Base-by-base conservation (phyloP, 108 stramenopile genomes). In the Bacterosira constricta region DNA sequence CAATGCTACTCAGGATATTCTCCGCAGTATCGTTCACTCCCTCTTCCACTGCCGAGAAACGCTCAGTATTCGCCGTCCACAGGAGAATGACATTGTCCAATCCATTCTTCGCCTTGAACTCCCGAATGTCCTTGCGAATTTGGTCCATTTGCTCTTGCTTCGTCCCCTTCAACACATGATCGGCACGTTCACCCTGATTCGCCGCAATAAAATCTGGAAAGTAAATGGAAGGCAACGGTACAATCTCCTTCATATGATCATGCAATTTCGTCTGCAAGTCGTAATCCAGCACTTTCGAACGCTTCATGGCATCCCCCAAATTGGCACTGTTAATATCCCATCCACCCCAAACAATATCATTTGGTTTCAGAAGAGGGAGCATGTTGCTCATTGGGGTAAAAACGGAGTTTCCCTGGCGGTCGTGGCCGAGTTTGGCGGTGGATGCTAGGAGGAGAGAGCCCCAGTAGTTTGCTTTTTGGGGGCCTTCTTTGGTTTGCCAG, bases 11-110 rank as follows among this genome's bases (percentile, higher is more conserved):
- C 49, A 98, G 73, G 32, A 99, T 71, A 53, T 93, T 88, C 17
- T 93, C 92, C 5, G 95, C 90, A 6, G 96, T 96, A 76, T 97
- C 97, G 80, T 99, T 97, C 52, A 97, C 83, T 26, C 97, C 98
- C 55, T 88, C 94, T 71, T 91, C 91, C 23, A 99, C 82, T 41
- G 88, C 92, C 11, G 95, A 84, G 62, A 97, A 99, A 27, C 98
- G 94, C 68, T 99, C 98, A 13, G 98, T 99, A 84, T 98, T 99
- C 81, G 98, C 98, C 26, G 98, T 97, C 98, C 98, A 99, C 50
- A 98, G 77, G 11, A 99, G 63, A 58, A 98, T 91, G 25, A 98
- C 96, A 79, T 97, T 91, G 73, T 99, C 97, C 31, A 98, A 80
- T 7, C 70, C 65, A 68, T 97, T 88, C 38, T 82, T 71, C 36